Percentiles rank a stretch among this genome's conserved stretches.
phyloP scores from a whole-genome alignment of 2,329 filamentous ascomycete genomes.

The Remersonia thermophila region DNA sequence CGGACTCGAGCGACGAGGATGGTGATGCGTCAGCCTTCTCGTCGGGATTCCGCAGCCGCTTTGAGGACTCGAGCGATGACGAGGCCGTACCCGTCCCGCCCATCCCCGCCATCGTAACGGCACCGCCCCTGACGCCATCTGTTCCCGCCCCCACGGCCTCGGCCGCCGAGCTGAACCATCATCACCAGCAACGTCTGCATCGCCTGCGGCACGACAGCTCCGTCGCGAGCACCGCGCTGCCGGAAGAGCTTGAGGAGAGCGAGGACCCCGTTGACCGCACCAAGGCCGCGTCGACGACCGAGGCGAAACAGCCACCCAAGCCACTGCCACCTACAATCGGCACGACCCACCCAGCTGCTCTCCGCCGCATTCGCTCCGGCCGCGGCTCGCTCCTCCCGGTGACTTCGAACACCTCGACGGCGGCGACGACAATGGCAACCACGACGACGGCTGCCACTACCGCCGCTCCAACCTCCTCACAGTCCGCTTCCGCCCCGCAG shows the following conservation, averaged over 20 bases:
- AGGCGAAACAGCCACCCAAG: not conserved
- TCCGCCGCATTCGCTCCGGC: conserved; percentile 31
- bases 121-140: not conserved
- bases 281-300: conserved; percentile 16
- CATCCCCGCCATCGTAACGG: not conserved
- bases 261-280: conserved; percentile 50
- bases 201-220: conserved; percentile 10
- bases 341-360: conserved; percentile 6
- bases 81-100: conserved; percentile 23
- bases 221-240: conserved; percentile 23
- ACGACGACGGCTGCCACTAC: no score
- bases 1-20: conserved; percentile 52
- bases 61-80: conserved; percentile 63
- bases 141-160: conserved; percentile 5
- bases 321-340: not conserved
- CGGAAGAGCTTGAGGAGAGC: conserved; percentile 37
- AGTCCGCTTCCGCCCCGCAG: conserved; percentile 5
- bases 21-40: conserved; percentile 21
- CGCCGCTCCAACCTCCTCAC: conserved; percentile 6
- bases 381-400: conserved; percentile 23
- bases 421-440: no score
- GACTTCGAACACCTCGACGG: conserved; percentile 12
- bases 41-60: conserved; percentile 41
- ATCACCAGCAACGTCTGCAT: not conserved
- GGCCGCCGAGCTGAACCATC: conserved; percentile 1